These are phyloP conservation scores for Coemansia sp. DNA, from an alignment of 192 early-diverging fungal species.

Conservation along the genomic window DNA sequence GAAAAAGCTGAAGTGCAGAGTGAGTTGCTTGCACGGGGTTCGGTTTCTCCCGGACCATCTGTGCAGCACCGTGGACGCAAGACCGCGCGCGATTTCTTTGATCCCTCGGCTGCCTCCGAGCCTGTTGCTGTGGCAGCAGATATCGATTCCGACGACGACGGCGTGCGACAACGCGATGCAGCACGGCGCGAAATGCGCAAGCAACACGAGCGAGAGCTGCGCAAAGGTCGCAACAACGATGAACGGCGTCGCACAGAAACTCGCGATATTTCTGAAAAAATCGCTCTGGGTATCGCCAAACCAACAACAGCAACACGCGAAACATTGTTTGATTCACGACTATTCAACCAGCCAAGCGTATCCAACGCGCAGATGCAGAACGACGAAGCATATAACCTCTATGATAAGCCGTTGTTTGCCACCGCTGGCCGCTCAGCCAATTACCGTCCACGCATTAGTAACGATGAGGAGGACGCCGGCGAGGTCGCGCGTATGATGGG, in stretches of 20 bases:
- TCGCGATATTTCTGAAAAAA: conserved; percentile 98
- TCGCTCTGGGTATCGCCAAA: conserved; percentile 94
- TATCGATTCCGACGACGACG: conserved; percentile 12
- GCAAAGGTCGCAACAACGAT: conserved; percentile 84
- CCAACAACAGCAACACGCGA: conserved; percentile 87
- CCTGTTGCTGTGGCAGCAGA: not conserved
- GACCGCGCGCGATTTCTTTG: conserved; percentile 33
- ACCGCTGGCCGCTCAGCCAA: conserved; percentile 64
- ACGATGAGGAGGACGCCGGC: conserved; percentile 56
- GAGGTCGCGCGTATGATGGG: conserved; percentile 66
- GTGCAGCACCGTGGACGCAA: conserved; percentile 15
- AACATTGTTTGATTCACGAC: conserved; percentile 88
- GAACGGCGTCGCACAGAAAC: conserved; percentile 66
- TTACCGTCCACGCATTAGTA: conserved; percentile 76
- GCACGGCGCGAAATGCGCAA: conserved; percentile 78
- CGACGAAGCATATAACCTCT: conserved; percentile 90
- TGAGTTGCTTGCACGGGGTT: too few species aligned
- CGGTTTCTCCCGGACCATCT: too few species aligned
- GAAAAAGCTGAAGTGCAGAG: too few species aligned
- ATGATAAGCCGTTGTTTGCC: conserved; percentile 94
- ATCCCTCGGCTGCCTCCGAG: not conserved
- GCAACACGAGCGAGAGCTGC: conserved; percentile 82
- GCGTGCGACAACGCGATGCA: conserved; percentile 77
- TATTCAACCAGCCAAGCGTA: conserved; percentile 92
- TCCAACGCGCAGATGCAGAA: conserved; percentile 84